Conservation (phyloP, 306 rosid genomes). For the Castanospermum australe region DNA sequence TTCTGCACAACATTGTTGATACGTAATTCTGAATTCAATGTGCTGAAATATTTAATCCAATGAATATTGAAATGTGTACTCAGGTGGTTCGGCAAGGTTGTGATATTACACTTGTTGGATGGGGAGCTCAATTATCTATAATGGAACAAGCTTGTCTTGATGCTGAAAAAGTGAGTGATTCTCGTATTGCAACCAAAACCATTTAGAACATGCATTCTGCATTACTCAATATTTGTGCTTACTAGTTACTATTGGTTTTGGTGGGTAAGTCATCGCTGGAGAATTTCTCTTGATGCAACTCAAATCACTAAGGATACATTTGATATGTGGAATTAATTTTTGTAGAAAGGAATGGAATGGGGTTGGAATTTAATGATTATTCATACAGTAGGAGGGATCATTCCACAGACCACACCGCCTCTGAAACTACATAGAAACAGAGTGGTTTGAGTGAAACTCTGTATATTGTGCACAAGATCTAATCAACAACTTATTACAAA, state of each 20-base stretch:
- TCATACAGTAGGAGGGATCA: neutral
- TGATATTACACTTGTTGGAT: constrained; percentile 94
- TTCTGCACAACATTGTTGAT: neutral
- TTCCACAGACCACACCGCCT: no score
- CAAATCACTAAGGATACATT: neutral
- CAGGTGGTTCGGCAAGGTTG: constrained; percentile 80
- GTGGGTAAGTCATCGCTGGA: neutral
- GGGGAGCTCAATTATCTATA: constrained; percentile 93
- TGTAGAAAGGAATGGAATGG: neutral
- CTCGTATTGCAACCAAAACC: neutral
- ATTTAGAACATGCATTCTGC: constrained; percentile 14
- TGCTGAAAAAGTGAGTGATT: constrained; percentile 70
- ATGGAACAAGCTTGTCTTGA: constrained; percentile 96
- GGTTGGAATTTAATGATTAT: neutral
- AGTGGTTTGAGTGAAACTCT: no score
- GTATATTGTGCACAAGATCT: no score
- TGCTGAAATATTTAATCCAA: neutral
- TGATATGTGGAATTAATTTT: neutral
- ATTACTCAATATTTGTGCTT: constrained; percentile 3
- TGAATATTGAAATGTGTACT: constrained; percentile 18
- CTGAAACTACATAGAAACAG: no score
- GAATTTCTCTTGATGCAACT: constrained; percentile 3
- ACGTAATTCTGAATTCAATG: neutral
- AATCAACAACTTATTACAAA: no score
- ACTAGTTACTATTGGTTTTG: neutral